Conservation (phyloP, 495 filamentous ascomycete species). For the Aspergillus wentii region DNA sequence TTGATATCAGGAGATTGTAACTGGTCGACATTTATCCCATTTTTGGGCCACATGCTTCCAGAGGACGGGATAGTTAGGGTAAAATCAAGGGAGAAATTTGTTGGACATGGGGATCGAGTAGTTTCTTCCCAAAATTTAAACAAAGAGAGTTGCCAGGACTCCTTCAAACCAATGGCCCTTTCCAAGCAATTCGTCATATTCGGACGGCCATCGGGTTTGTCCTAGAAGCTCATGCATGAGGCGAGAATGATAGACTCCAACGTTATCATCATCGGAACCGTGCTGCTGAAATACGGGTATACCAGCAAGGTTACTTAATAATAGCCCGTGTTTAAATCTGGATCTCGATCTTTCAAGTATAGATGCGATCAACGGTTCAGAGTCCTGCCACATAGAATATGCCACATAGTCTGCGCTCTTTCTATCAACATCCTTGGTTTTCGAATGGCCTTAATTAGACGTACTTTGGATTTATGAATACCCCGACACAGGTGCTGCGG, state of each 20-base stretch:
- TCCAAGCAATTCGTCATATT: conserved; percentile 46
- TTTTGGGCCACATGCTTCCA: conserved; percentile 45
- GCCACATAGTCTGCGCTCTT: conserved; percentile 55
- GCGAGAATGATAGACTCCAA: conserved; percentile 54
- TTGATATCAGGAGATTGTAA: conserved; percentile 40
- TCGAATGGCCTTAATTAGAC: conserved; percentile 2
- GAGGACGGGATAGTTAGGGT: conserved; percentile 43
- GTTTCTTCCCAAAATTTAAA: conserved; percentile 34
- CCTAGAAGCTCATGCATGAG: conserved; percentile 43
- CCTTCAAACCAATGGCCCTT: conserved; percentile 52
- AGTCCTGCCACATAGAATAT: conserved; percentile 50
- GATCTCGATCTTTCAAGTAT: conserved; percentile 41
- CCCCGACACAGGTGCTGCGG: conserved; percentile 51
- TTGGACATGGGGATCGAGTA: not conserved
- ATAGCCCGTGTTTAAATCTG: conserved; percentile 51
- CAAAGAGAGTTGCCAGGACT: conserved; percentile 38
- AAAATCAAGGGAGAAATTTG: conserved; percentile 29
- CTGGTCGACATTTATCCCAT: conserved; percentile 44
- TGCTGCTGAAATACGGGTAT: conserved; percentile 56
- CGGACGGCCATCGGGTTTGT: conserved; percentile 31
- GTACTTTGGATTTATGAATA: conserved; percentile 57
- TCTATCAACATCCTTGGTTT: conserved; percentile 6
- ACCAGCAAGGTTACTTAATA: conserved; percentile 45
- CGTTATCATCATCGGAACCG: conserved; percentile 53
- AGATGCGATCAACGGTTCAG: conserved; percentile 41